Evolutionary conservation across 352 stramenopile species (phyloP).

Genomic region (Pythium plurisporium): DNA sequence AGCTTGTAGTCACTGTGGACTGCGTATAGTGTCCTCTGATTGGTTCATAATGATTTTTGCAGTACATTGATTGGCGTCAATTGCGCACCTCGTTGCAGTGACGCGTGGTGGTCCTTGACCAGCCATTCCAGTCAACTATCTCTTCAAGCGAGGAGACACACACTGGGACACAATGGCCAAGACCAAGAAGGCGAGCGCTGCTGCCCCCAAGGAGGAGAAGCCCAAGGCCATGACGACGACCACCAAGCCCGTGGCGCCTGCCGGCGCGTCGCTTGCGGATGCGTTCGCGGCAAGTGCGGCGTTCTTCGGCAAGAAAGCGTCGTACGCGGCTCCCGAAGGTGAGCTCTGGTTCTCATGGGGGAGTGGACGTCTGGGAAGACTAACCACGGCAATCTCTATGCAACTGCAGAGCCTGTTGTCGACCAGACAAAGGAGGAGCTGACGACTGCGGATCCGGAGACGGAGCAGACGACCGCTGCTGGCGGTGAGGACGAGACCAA

Average conservation of each 20-base stretch:
- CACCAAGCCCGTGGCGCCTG: background rate
- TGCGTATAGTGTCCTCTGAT: conserved; percentile 12
- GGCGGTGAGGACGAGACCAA: conserved; percentile 11
- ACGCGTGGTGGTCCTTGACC: conserved; percentile 1
- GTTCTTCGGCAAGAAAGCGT: conserved; percentile 62
- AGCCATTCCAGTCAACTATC: conserved; percentile 15
- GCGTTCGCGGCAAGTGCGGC: conserved; percentile 58
- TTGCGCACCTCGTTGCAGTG: background rate
- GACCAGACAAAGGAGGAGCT: background rate
- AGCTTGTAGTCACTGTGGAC: background rate
- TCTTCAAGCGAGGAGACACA: conserved; percentile 42
- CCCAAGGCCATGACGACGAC: conserved; percentile 17
- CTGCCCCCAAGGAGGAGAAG: background rate
- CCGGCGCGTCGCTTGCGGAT: conserved; percentile 27
- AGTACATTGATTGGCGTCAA: conserved; percentile 19
- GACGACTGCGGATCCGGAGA: conserved; percentile 5
- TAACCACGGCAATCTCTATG: background rate
- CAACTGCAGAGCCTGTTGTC: background rate
- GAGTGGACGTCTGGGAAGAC: background rate
- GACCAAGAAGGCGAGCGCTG: conserved; percentile 32
- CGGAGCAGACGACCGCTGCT: background rate
- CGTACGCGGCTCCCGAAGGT: conserved; percentile 33
- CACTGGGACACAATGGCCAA: conserved; percentile 4
- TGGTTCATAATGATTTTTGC: conserved; percentile 18
- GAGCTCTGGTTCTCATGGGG: background rate